Percentiles rank a stretch among this genome's conserved stretches.
phyloP scores from a whole-genome alignment of 768 basidiomycete genomes.

The Lactarius pseudohatsudake region DNA sequence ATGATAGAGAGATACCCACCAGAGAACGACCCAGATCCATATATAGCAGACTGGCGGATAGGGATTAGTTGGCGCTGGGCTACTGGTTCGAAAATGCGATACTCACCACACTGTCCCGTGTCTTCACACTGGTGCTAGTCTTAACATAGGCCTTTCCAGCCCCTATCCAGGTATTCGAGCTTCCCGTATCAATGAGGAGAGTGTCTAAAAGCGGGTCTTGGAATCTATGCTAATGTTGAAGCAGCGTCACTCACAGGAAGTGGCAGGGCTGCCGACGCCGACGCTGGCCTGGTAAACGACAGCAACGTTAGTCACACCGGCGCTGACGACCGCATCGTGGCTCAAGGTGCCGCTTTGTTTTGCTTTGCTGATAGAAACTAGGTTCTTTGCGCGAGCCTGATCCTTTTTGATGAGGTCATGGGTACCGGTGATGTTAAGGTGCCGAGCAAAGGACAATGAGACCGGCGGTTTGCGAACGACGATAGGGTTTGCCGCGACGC shows the following conservation, averaged over 20 bases:
- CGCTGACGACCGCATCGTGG: conserved; percentile 31
- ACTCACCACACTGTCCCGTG: conserved; percentile 49
- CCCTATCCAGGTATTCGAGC: conserved; percentile 74
- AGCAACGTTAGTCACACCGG: conserved; percentile 44
- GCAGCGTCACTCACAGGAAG: conserved; percentile 42
- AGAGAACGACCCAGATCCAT: conserved; percentile 63
- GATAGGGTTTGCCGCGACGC: conserved; percentile 32
- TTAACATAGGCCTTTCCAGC: conserved; percentile 44
- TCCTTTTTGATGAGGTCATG: conserved; percentile 53
- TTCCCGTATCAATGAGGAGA: conserved; percentile 63
- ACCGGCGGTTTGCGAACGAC: conserved; percentile 31
- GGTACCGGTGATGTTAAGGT: conserved; percentile 52
- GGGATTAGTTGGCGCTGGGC: background rate
- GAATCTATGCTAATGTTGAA: conserved; percentile 1
- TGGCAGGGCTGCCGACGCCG: conserved; percentile 55
- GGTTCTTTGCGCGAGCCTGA: conserved; percentile 46
- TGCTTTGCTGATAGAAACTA: conserved; percentile 43
- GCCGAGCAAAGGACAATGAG: conserved; percentile 54
- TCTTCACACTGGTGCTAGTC: conserved; percentile 52
- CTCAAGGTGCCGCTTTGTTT: conserved; percentile 33
- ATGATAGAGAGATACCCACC: conserved; percentile 37
- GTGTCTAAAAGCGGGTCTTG: conserved; percentile 39
- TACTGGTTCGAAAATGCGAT: background rate
- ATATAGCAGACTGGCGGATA: conserved; percentile 46
- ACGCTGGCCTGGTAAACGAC: conserved; percentile 41